phyloP scores from a whole-genome alignment of 306 rosid species.

The Quercus cerris region DNA sequence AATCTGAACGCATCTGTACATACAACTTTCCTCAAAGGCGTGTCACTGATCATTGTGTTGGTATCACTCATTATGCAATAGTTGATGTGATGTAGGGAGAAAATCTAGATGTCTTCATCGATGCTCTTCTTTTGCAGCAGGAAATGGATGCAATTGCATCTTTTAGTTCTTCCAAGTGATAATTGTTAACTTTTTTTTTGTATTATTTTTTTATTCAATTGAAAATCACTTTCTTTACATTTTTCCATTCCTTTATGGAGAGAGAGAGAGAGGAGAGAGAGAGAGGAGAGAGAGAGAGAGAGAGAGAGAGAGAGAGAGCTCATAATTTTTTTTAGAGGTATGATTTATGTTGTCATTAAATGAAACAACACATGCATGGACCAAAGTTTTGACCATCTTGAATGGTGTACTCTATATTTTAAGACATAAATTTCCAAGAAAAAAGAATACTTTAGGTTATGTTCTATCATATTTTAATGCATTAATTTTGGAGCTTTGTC shows the following conservation, averaged over 20 bases:
- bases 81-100: slow-evolving; percentile 84
- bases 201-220: not conserved
- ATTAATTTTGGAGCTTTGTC: slow-evolving; percentile 27
- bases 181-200: not conserved
- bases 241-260: not conserved
- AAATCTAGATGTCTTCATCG: slow-evolving; percentile 68
- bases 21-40: slow-evolving; percentile 95
- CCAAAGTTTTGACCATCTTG: not conserved
- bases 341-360: not conserved
- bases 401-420: not conserved
- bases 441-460: not conserved
- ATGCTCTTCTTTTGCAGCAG: slow-evolving; percentile 80
- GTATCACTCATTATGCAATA: slow-evolving; percentile 75
- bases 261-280: not conserved
- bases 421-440: not conserved
- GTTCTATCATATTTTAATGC: not conserved
- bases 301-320: not conserved
- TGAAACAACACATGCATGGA: too few species aligned
- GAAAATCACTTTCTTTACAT: not conserved
- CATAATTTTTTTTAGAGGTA: not conserved
- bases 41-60: slow-evolving; percentile 87
- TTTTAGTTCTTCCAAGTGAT: slow-evolving; percentile 51
- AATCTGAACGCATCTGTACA: slow-evolving; percentile 86
- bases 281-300: too few species aligned
- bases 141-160: slow-evolving; percentile 81